phyloP scores from a whole-genome alignment of 139 green algal genomes.

The Chlorokybus atmophyticus region DNA sequence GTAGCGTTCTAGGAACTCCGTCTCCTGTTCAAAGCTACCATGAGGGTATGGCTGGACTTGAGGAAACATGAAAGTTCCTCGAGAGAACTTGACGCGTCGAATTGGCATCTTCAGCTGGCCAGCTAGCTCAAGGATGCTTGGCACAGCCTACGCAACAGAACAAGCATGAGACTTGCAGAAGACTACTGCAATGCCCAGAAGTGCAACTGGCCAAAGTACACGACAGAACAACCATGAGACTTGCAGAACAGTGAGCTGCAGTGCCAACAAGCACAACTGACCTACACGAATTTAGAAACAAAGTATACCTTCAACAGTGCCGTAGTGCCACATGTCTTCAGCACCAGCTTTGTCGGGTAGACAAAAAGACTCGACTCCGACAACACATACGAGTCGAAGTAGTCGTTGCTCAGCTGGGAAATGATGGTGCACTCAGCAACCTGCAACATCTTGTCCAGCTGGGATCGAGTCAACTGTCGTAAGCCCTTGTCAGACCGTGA shows the following conservation, averaged over 20 bases:
- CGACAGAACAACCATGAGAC: too few relatives aligned
- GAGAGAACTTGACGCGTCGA: slow-evolving; percentile 64
- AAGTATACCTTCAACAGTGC: slow-evolving; percentile 47
- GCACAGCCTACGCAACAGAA: too few relatives aligned
- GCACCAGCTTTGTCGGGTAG: slow-evolving; percentile 71
- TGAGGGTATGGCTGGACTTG: slow-evolving; percentile 42
- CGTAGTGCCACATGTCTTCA: slow-evolving; percentile 98
- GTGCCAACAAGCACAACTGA: too few relatives aligned
- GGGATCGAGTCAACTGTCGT: slow-evolving; percentile 10
- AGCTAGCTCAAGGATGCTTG: slow-evolving; percentile 59
- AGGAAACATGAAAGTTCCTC: slow-evolving; percentile 88
- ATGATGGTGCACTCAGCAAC: slow-evolving; percentile 87
- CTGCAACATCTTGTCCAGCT: slow-evolving; percentile 25
- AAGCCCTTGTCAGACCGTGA: slow-evolving; percentile 7
- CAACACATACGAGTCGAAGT: slow-evolving; percentile 92
- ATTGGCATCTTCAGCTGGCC: slow-evolving; percentile 40
- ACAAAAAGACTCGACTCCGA: slow-evolving; percentile 92
- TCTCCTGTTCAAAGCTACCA: slow-evolving; percentile 62
- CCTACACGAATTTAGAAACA: not conserved
- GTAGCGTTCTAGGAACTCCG: slow-evolving; percentile 48
- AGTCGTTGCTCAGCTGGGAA: slow-evolving; percentile 50
- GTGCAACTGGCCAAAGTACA: too few relatives aligned
- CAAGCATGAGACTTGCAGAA: too few relatives aligned
- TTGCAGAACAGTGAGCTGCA: too few relatives aligned
- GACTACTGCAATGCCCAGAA: too few relatives aligned